Evolutionary conservation across 1,139 yeast species (phyloP).

Genomic region (Eremothecium cymbalariae): DNA sequence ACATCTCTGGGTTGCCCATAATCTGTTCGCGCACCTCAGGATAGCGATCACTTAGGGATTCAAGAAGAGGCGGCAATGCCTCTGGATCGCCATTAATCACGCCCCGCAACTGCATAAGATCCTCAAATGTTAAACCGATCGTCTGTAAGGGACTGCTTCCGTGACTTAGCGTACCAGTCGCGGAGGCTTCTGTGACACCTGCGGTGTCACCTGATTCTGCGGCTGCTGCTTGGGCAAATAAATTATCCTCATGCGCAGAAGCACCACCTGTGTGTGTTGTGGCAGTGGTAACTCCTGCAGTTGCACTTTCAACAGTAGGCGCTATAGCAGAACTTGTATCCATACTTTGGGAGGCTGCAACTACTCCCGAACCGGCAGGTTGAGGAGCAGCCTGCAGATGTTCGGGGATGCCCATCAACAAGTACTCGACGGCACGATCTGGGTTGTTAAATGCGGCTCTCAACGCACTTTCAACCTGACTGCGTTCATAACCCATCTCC

Average conservation of each 20-base stretch:
- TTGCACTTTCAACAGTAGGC: constrained; percentile 18
- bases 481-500: constrained; percentile 94
- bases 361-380: not conserved
- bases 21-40: constrained; percentile 83
- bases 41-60: constrained; percentile 72
- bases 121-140: constrained; percentile 36
- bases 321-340: constrained; percentile 10
- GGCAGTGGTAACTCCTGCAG: constrained; percentile 34
- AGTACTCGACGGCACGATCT: constrained; percentile 94
- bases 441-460: constrained; percentile 97
- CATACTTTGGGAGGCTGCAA: constrained; percentile 10
- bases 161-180: constrained; percentile 19
- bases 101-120: constrained; percentile 61
- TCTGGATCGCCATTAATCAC: constrained; percentile 84
- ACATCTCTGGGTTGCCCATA: constrained; percentile 79
- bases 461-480: constrained; percentile 81
- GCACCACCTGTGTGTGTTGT: constrained; percentile 31
- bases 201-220: constrained; percentile 36
- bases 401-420: constrained; percentile 86
- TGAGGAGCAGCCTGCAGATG: constrained; percentile 32
- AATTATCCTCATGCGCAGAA: constrained; percentile 41
- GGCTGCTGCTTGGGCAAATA: constrained; percentile 67
- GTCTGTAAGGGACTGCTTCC: constrained; percentile 31
- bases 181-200: constrained; percentile 21
- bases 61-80: constrained; percentile 74